These are phyloP conservation scores for Cercospora canescens DNA, from an alignment of 2,329 filamentous ascomycete species.

Conservation along the genomic window DNA sequence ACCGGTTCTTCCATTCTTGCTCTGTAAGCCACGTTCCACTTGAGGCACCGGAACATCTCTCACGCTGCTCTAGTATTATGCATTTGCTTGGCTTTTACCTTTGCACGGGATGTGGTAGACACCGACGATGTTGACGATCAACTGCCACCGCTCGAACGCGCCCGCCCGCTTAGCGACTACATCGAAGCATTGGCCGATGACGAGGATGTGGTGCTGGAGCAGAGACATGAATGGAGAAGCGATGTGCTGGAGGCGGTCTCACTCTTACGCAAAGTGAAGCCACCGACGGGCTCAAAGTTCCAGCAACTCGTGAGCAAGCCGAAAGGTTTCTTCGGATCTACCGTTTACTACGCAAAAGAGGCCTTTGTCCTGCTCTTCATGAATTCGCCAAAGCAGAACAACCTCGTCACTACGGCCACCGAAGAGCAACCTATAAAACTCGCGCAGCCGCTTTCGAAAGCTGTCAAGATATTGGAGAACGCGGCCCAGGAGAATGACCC, in stretches of 20 bases:
- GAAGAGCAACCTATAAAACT: slow-evolving; percentile 45
- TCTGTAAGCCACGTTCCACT: slow-evolving; percentile 10
- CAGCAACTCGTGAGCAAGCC: slow-evolving; percentile 49
- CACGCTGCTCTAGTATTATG: slow-evolving; percentile 15
- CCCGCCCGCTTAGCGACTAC: slow-evolving; percentile 2
- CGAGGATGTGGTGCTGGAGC: slow-evolving; percentile 11
- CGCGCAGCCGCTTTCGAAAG: slow-evolving; percentile 55
- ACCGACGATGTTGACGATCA: slow-evolving; percentile 12
- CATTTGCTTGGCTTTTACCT: slow-evolving; percentile 17
- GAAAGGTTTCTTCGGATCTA: slow-evolving; percentile 58
- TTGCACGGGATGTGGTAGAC: slow-evolving; percentile 17
- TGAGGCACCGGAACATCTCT: background rate
- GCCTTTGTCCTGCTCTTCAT: slow-evolving; percentile 65
- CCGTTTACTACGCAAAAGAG: slow-evolving; percentile 62
- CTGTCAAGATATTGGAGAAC: slow-evolving; percentile 59
- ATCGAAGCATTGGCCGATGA: slow-evolving; percentile 7
- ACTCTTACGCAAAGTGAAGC: slow-evolving; percentile 44
- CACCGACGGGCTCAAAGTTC: slow-evolving; percentile 42
- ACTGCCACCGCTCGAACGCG: background rate
- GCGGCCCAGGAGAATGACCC: slow-evolving; percentile 61
- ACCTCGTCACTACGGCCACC: slow-evolving; percentile 40
- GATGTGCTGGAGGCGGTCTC: slow-evolving; percentile 41
- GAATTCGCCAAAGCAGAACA: slow-evolving; percentile 57
- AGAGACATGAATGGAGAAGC: slow-evolving; percentile 7
- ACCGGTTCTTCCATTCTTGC: slow-evolving; percentile 14